Base-by-base conservation (phyloP, 352 stramenopile species). In the Pythium biforme region DNA sequence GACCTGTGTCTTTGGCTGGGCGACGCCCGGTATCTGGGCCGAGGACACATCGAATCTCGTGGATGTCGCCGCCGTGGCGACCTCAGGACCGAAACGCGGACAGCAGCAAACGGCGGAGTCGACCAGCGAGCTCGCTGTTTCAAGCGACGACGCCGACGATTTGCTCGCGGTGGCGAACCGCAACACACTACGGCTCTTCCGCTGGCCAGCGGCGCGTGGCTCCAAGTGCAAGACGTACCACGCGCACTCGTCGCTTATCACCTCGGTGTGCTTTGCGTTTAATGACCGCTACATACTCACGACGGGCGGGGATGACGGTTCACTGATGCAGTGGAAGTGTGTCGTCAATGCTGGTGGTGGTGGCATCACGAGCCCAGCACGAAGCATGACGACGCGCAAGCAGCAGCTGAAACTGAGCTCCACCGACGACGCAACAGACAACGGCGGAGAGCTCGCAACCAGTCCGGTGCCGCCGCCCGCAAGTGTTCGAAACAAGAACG, bases 1-100 rank as follows among this genome's bases (percentile, higher is more conserved):
- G 82, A 88, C 76, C 5, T 88, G 76, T 31, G 77, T 83, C 15
- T 91, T 88, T 63, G 79, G 82, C 14, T 91, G 82, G 82, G 58
- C 79, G 19, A 86, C 75, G 0, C 64, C 78, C 15, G 82, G 82
- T 4, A 83, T 89, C 40, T 91, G 82, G 82, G 64, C 60, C 6
- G 73, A 83, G 12, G 75, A 88, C 14, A 66, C 65, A 23, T 77
- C 79, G 1, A 84, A 74, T 37, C 58, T 86, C 37, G 65, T 72
- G 9, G 78, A 89, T 48, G 86, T 91, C 54, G 58, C 70, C 7
- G 70, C 69, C 22, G 62, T 89, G 1, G 75, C 66, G 27, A 74
- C 77, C 6, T 84, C 77, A 0, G 65, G 65, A 17, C 9, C 15
- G 9, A 56, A 26, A 17, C 50, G 51, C 23, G 17, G 57, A 54